Evolutionary conservation across 352 stramenopile species (phyloP).

Genomic region (Phytopythium helicoides): DNA sequence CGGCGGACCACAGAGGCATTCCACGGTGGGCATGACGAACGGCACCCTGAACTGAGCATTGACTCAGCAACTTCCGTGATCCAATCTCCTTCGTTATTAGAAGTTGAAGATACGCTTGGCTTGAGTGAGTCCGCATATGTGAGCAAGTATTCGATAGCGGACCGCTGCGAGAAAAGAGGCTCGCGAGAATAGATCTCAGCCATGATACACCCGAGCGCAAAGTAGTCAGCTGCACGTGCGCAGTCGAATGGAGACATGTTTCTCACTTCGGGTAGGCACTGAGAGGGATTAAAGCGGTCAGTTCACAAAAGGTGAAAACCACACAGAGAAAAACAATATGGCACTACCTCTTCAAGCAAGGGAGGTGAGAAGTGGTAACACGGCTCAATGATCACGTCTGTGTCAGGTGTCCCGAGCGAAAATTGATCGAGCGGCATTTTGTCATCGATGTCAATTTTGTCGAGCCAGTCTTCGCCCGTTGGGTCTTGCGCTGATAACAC

Average conservation of each 20-base stretch:
- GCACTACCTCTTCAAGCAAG: slow-evolving; percentile 10
- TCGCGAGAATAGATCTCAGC: slow-evolving; percentile 59
- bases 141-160: slow-evolving; percentile 36
- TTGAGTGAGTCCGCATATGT: slow-evolving; percentile 5
- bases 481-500: too few species aligned
- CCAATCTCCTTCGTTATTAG: slow-evolving; percentile 9
- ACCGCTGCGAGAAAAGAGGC: slow-evolving; percentile 59
- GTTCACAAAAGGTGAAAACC: background rate
- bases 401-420: background rate
- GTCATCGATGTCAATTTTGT: background rate
- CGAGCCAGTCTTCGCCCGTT: background rate
- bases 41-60: slow-evolving; percentile 2
- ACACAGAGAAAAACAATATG: background rate
- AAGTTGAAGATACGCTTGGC: background rate
- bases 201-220: slow-evolving; percentile 65
- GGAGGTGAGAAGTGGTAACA: slow-evolving; percentile 24
- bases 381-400: slow-evolving; percentile 45
- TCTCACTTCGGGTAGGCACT: slow-evolving; percentile 12
- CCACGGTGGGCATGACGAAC: slow-evolving; percentile 19
- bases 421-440: slow-evolving; percentile 6
- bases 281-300: background rate
- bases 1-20: slow-evolving; percentile 20
- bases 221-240: slow-evolving; percentile 43
- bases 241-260: slow-evolving; percentile 28
- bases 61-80: slow-evolving; percentile 17